Base-by-base conservation (phyloP, 2,329 filamentous ascomycete species). In the Coniochaeta sp. region DNA sequence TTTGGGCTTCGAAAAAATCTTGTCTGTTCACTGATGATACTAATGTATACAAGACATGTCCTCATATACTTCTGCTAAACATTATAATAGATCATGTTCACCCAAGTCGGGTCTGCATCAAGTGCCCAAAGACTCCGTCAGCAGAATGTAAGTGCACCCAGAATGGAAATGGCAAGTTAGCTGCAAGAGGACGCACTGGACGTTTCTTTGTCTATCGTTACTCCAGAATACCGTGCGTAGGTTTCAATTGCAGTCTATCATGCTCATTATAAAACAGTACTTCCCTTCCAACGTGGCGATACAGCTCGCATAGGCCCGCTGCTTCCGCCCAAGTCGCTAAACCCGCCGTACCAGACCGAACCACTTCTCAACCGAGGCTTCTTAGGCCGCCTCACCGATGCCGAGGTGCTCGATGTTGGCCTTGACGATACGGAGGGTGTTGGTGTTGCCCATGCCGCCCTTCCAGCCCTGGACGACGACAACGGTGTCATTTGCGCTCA, bases 131-230 rank as follows among this genome's bases (percentile, higher is more conserved):
- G 3, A 42, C 38, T 26, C 12, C 20, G 10, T 14, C 22, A 30
- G 22, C 38, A 24, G 3, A 22, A 26, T 18, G 38, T 42, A 42
- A 8, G 38, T 26, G 6, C n/a, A n/a, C n/a, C n/a, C n/a, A n/a
- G n/a, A n/a, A 99, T 87, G 63, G 94, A 94, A 77, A 99, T 96
- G 67, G 92, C 94, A 58, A 99, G 77, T 62, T 91, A 94, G 60
- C 94, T 89, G 60, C 94, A 14, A 14, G 18, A 13, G 14, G 4
- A 42, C 18, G 38, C 6, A n/a, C 18, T 12, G 35, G 14, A n/a
- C 3, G 16, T 38, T 9, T 3, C 33, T 22, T 18, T 22, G 94
- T 67, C 79, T 82, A 76, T 95, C 91, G 60, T n/a, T 22, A 20
- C 12, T 35, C 32, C 32, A 5, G 6, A 4, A 22, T 38, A 16